Conservation (phyloP, 768 basidiomycete genomes). For the Baorangia bicolor region DNA sequence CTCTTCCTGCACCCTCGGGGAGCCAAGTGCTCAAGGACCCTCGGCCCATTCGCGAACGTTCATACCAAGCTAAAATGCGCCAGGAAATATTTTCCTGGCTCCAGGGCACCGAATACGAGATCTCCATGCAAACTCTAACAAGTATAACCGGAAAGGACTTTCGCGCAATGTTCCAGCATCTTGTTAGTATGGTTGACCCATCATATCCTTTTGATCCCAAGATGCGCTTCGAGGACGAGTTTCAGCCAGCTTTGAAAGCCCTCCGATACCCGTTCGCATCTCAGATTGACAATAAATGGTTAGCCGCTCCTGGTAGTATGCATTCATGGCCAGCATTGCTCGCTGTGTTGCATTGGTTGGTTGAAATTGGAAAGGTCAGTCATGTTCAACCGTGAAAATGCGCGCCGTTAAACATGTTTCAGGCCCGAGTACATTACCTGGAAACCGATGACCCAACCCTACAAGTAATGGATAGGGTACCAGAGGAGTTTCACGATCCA, state of each 20-base stretch:
- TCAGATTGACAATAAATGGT: slow-evolving; percentile 79
- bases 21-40: slow-evolving; percentile 67
- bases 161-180: slow-evolving; percentile 76
- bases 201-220: slow-evolving; percentile 55
- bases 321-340: slow-evolving; percentile 91
- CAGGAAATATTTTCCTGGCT: slow-evolving; percentile 77
- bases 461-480: slow-evolving; percentile 57
- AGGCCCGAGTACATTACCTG: slow-evolving; percentile 46
- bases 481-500: slow-evolving; percentile 74
- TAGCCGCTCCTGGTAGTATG: slow-evolving; percentile 85
- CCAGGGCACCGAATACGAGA: slow-evolving; percentile 60
- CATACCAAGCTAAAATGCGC: slow-evolving; percentile 73
- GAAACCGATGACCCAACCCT: slow-evolving; percentile 66
- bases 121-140: slow-evolving; percentile 63
- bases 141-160: slow-evolving; percentile 88
- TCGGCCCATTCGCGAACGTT: slow-evolving; percentile 73
- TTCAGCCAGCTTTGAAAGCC: slow-evolving; percentile 69
- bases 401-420: background rate
- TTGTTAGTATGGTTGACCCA: slow-evolving; percentile 72
- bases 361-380: slow-evolving; percentile 77
- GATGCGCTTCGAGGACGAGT: slow-evolving; percentile 77
- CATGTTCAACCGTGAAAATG: background rate
- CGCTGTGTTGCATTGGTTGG: slow-evolving; percentile 91
- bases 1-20: slow-evolving; percentile 45
- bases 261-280: slow-evolving; percentile 80